These are phyloP conservation scores for Ascomycota sp. DNA, from an alignment of 2,329 filamentous ascomycete species.

Conservation along the genomic window DNA sequence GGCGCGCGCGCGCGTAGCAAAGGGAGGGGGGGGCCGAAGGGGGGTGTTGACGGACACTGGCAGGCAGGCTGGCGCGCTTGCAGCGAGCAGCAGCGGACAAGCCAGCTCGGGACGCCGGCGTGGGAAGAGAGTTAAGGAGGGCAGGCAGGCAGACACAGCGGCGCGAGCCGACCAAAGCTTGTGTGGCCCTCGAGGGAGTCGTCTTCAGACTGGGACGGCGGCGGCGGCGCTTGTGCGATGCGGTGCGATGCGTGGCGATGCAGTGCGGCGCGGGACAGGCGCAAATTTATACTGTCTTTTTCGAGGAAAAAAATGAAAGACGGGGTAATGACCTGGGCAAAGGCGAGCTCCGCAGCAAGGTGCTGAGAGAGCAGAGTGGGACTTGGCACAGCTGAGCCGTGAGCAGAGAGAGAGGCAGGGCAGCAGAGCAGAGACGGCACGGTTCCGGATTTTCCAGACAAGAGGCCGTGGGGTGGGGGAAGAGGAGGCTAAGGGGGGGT, in stretches of 20 bases:
- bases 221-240: neutral
- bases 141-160: too few species aligned
- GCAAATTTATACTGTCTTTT: slow-evolving; percentile 11
- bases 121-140: too few species aligned
- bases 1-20: neutral
- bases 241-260: neutral
- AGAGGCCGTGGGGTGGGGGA: slow-evolving; percentile 1
- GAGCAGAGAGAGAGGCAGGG: slow-evolving; percentile 1
- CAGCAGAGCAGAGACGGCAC: slow-evolving; percentile 1
- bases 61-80: too few species aligned
- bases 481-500: neutral
- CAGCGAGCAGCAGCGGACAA: too few species aligned
- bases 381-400: slow-evolving; percentile 1
- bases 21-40: too few species aligned
- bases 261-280: slow-evolving; percentile 7
- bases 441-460: slow-evolving; percentile 1
- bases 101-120: too few species aligned
- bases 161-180: too few species aligned
- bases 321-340: slow-evolving; percentile 8
- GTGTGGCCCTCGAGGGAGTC: too few species aligned
- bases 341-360: slow-evolving; percentile 7
- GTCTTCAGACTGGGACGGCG: too few species aligned
- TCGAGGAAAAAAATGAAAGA: slow-evolving; percentile 7
- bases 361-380: slow-evolving; percentile 2
- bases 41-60: neutral